Percentiles rank a stretch among this genome's conserved stretches.
Evolutionary conservation across 179 eudicot genomes (phyloP).

Genomic region (Camellia oleifera): DNA sequence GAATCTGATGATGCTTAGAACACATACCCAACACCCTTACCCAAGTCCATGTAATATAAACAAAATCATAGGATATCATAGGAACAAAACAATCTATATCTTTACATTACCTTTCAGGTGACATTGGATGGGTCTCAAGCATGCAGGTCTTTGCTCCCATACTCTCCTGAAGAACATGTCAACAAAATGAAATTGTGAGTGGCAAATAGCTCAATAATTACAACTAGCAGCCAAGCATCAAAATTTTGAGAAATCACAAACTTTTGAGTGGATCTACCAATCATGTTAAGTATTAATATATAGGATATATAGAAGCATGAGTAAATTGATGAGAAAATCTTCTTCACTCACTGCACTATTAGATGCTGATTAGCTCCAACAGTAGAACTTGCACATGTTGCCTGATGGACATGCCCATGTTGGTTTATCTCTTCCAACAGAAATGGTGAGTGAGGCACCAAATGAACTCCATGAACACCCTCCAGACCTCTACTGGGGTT

Average conservation of each 20-base stretch:
- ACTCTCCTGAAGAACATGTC: slow-evolving; percentile 38
- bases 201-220: neutral
- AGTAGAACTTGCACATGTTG: slow-evolving; percentile 26
- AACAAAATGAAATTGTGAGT: neutral
- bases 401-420: slow-evolving; percentile 36
- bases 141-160: slow-evolving; percentile 72
- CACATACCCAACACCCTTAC: too few relatives aligned
- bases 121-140: slow-evolving; percentile 65
- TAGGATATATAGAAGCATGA: neutral
- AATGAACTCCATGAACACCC: slow-evolving; percentile 72
- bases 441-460: slow-evolving; percentile 72
- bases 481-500: slow-evolving; percentile 47
- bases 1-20: too few relatives aligned
- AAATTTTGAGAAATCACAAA: neutral
- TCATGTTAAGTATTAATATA: neutral
- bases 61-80: neutral
- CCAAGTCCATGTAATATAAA: neutral
- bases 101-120: slow-evolving; percentile 27
- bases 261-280: neutral
- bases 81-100: neutral
- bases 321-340: neutral
- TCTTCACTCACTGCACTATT: slow-evolving; percentile 50
- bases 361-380: slow-evolving; percentile 31
- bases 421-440: slow-evolving; percentile 53
- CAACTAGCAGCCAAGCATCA: neutral